Base-by-base conservation (phyloP, 2,329 filamentous ascomycete species). In the Chaetomium strumarium region DNA sequence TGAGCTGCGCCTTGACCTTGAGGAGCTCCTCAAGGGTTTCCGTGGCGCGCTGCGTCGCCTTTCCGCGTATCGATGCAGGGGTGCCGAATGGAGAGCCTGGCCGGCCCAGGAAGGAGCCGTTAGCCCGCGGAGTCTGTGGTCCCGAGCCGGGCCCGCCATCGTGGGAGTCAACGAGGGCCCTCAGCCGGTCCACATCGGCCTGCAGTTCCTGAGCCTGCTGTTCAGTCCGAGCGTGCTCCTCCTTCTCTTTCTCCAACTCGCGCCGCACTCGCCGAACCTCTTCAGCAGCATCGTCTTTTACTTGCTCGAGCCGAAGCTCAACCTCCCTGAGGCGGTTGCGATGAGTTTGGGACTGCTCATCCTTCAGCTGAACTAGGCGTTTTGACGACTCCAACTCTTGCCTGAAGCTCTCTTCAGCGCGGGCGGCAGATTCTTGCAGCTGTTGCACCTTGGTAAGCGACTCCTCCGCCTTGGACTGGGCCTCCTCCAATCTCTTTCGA, bases 401-500 rank as follows among this genome's bases (percentile, higher is more conserved):
- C 61, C 86, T 84, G 75, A 93, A 95, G 55, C 86, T 85, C 66
- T 96, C 87, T 56, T 95, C 85, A n/a, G 84, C 84, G 49, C 88
- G 82, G 1, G 88, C 85, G 24, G 87, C 86, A 17, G 88, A 81
- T 64, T 95, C 90, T 64, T 93, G 86, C 33, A 96, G 79, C 66
- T 90, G 85, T 64, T 96, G 90, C 30, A 96, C 83, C 64, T 85
- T 90, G 40, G 80, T 75, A 41, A 96, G 79, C 6, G 86, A 83
- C 53, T 96, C 89, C 55, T 97, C 91, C 1, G 88, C 85, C 72
- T 93, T 96, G 64, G 85, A 80, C 64, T 92, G 88, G 42, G 95
- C 78, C 53, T 93, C 88, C 29, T 91, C 87, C 31, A 97, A 75
- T 37, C 90, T 85, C 58, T 85, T 83, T 60, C 90, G 86, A 33